phyloP scores from a whole-genome alignment of 164 flowering plant genomes.

The Stephania japonica region DNA sequence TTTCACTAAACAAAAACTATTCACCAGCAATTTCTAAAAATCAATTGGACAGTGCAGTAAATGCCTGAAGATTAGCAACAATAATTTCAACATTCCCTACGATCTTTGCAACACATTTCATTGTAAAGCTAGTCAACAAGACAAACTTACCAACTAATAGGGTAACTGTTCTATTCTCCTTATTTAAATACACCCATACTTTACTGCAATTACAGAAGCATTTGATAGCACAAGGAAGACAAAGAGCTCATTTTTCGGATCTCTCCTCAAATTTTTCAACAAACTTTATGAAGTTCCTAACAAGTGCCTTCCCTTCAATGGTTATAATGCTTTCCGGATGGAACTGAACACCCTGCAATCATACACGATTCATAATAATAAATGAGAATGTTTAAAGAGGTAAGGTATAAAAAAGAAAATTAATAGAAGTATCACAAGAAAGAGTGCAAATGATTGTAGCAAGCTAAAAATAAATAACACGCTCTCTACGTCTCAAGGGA shows the following conservation, averaged over 20 bases:
- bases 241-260: conserved; percentile 13
- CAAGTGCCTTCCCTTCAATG: conserved; percentile 50
- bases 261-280: conserved; percentile 42
- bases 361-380: not conserved
- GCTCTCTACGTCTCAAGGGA: not conserved
- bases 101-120: not conserved
- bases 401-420: not conserved
- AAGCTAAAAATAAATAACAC: not conserved
- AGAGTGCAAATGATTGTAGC: not conserved
- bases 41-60: not conserved
- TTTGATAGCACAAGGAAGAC: not conserved
- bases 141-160: not conserved
- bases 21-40: not conserved
- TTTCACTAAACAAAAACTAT: too few species aligned
- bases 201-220: not conserved
- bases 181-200: not conserved
- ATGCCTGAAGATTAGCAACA: not conserved
- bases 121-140: not conserved
- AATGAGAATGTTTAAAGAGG: not conserved
- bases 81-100: not conserved
- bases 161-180: not conserved
- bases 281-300: conserved; percentile 47
- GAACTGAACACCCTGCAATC: conserved; percentile 70
- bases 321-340: conserved; percentile 81
- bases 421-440: not conserved